Conservation (phyloP, 2,329 filamentous ascomycete species). For the Rugonectria rugulosa region DNA sequence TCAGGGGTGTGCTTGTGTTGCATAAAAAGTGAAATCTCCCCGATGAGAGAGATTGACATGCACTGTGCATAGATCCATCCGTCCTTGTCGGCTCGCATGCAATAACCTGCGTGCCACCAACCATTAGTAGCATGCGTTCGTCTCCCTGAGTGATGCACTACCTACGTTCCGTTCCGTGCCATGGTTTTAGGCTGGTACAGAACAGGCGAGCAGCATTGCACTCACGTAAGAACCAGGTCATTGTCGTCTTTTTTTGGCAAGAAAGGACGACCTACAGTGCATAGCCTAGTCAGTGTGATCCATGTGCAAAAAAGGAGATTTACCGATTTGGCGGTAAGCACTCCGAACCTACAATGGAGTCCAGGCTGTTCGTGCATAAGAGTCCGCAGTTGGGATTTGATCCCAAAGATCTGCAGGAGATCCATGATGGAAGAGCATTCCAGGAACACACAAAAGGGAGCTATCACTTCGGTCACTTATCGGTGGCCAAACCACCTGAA, state of each 20-base stretch:
- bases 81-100: constrained; percentile 2
- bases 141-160: neutral
- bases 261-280: no score
- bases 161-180: neutral
- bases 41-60: neutral
- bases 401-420: constrained; percentile 36
- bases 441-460: constrained; percentile 4
- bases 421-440: constrained; percentile 21
- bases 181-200: neutral
- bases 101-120: neutral
- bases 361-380: neutral
- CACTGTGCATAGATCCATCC: constrained; percentile 2
- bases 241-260: neutral
- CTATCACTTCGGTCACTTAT: constrained; percentile 1
- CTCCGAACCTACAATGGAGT: neutral
- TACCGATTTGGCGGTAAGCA: neutral
- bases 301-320: constrained; percentile 1
- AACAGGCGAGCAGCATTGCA: constrained; percentile 8
- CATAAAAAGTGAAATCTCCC: neutral
- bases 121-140: constrained; percentile 3
- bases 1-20: neutral
- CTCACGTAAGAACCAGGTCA: neutral
- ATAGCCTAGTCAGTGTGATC: no score
- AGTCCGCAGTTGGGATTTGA: constrained; percentile 16
- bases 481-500: neutral